phyloP scores from a whole-genome alignment of 495 filamentous ascomycete species.

The Halenospora varia region DNA sequence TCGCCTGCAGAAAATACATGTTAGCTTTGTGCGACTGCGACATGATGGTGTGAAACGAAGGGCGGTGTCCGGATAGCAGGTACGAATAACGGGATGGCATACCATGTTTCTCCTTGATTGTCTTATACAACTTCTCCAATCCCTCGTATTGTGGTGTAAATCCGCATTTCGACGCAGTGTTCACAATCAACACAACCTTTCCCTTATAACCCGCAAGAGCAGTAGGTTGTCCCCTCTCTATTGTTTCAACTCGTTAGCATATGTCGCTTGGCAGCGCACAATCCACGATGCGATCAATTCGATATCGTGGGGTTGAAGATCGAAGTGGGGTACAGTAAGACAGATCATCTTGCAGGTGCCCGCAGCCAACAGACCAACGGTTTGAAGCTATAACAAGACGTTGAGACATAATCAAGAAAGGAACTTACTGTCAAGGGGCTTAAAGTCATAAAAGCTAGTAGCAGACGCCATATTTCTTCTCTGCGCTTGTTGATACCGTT shows the following conservation, averaged over 20 bases:
- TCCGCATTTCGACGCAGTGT: conserved; percentile 98
- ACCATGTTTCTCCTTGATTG: conserved; percentile 43
- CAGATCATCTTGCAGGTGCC: too few relatives aligned
- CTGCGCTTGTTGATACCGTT: conserved; percentile 1
- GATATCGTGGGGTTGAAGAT: too few relatives aligned
- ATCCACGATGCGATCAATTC: too few relatives aligned
- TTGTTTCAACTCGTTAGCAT: conserved; percentile 4
- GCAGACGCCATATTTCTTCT: conserved; percentile 73
- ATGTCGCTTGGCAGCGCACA: too few relatives aligned
- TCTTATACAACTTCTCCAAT: conserved; percentile 87
- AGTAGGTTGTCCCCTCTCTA: conserved; percentile 73
- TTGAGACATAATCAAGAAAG: neutral
- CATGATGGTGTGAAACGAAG: too few relatives aligned
- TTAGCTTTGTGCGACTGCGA: too few relatives aligned
- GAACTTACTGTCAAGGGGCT: conserved; percentile 70
- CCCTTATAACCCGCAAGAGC: conserved; percentile 66
- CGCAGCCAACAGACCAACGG: too few relatives aligned
- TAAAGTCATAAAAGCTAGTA: conserved; percentile 89
- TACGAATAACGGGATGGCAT: neutral
- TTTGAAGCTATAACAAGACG: neutral
- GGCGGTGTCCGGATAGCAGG: too few relatives aligned
- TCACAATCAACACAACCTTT: conserved; percentile 94
- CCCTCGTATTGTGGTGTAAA: conserved; percentile 96
- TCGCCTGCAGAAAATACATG: conserved; percentile 35
- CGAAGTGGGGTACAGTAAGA: too few relatives aligned